Evolutionary conservation across 1,284 basidiomycete species (phyloP).

Genomic region (Testicularia cyperi): DNA sequence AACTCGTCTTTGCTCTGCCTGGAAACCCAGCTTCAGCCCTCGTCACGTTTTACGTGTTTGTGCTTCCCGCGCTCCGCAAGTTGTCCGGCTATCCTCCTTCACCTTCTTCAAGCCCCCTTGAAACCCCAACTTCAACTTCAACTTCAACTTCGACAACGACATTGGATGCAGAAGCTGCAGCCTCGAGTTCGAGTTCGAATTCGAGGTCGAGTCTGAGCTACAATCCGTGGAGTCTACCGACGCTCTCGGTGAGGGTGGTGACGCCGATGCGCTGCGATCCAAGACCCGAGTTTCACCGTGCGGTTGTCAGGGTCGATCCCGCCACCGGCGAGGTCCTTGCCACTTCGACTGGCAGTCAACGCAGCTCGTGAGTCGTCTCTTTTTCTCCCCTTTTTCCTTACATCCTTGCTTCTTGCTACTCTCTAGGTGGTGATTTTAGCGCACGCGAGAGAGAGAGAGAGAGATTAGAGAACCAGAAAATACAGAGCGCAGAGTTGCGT

Average conservation of each 20-base stretch:
- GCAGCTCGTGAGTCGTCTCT: conserved; percentile 31
- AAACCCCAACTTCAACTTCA: too few relatives aligned
- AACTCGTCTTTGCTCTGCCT: conserved; percentile 76
- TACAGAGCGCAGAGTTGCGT: too few relatives aligned
- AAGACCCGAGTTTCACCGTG: conserved; percentile 79
- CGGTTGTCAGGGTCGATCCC: conserved; percentile 64
- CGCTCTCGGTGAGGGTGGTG: conserved; percentile 69
- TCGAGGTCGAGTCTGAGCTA: neutral
- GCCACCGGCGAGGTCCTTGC: conserved; percentile 66
- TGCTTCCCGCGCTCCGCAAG: conserved; percentile 74
- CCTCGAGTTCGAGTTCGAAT: too few relatives aligned
- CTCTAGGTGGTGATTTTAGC: too few relatives aligned
- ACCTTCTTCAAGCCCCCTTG: too few relatives aligned
- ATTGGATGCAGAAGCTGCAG: too few relatives aligned
- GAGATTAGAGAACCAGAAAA: too few relatives aligned
- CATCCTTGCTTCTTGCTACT: too few relatives aligned
- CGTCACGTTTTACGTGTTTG: conserved; percentile 84
- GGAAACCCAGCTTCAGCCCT: conserved; percentile 85
- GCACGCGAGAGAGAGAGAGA: too few relatives aligned
- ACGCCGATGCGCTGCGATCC: conserved; percentile 71
- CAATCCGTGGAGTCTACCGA: conserved; percentile 67
- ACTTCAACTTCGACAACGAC: too few relatives aligned
- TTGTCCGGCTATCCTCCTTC: conserved; percentile 61
- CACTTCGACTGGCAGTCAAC: conserved; percentile 61
- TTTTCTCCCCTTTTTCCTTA: neutral